Evolutionary conservation across 73 alveolate species (phyloP), one percentile per base, ranked within the genome.

Genomic region (Paramecium primaurelia): DNA sequence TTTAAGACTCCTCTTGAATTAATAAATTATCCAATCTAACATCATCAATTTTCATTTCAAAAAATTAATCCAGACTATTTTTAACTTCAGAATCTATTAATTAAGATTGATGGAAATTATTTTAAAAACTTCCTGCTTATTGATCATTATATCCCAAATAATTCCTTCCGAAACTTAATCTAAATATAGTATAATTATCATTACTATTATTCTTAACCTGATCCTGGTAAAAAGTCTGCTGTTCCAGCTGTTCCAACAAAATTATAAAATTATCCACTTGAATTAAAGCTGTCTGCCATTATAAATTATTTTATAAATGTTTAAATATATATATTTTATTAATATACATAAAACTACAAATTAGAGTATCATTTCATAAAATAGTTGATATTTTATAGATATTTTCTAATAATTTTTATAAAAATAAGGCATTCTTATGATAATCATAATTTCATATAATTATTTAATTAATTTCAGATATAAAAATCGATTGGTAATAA

Each of bases 31-130:
- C 71, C 10, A 42, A 18, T 28, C 58, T 80, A 59, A 80, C 38
- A 80, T 80, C 91, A 0, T 80, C 91, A 4, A 80, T 25, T 26
- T 80, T 80, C 91, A 80, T 80, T 80, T 80, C 91, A 80, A 80
- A 80, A 25, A 18, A 42, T 10, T 80, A 10, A 49, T 80, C 91
- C 26, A 42, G 42, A 80, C 42, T 20, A 26, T 80, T 28, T 16
- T 80, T 49, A 38, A 80, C 36, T 20, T 73, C 87, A 2, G 18
- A 37, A 34, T 73, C 87, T 73, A 54, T 54, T 14, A 14, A 73
- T 73, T 32, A 36, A 0, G 75, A 49, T 12, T 45, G 25, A 22
- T 80, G 58, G 51, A 44, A 47, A 20, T 20, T 80, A 80, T 80
- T 80, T n/a, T 80, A 47, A 80, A 32, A 73, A 44, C 87, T 73